A percentile compares a stretch with the other conserved stretches of the same genome.
Evolutionary conservation across 2,329 filamentous ascomycete genomes (phyloP).

Genomic region (Fusarium sp.): DNA sequence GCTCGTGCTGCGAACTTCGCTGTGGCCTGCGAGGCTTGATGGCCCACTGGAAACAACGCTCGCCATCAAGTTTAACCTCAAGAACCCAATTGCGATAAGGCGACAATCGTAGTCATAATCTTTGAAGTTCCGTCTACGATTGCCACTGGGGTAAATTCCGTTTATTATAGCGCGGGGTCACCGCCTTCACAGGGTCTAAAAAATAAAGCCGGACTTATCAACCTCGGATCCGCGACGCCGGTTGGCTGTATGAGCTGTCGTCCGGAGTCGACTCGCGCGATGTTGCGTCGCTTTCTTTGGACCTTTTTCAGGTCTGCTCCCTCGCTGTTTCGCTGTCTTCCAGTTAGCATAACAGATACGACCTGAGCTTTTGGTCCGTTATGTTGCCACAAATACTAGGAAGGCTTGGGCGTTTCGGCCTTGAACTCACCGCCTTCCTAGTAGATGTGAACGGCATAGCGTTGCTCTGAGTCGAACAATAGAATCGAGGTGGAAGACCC

Average conservation of each 20-base stretch:
- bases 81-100: not conserved
- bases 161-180: constrained; percentile 50
- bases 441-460: constrained; percentile 28
- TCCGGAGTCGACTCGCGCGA: constrained; percentile 2
- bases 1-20: not conserved
- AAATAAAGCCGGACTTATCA: constrained; percentile 50
- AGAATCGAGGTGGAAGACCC: constrained; percentile 31
- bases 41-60: not conserved
- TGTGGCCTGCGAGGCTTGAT: not conserved
- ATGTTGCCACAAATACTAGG: constrained; percentile 8
- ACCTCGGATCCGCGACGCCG: constrained; percentile 39
- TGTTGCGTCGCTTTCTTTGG: constrained; percentile 26
- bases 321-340: constrained; percentile 11
- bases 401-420: constrained; percentile 31
- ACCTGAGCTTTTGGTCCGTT: constrained; percentile 21
- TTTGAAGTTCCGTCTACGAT: constrained; percentile 18
- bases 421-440: constrained; percentile 39
- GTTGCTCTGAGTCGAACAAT: constrained; percentile 35
- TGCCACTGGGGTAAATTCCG: constrained; percentile 27
- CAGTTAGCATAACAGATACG: constrained; percentile 13
- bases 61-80: not conserved
- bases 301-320: constrained; percentile 9
- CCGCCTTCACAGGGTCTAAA: constrained; percentile 46
- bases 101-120: not conserved
- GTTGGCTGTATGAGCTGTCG: constrained; percentile 30